Conservation (phyloP, 768 basidiomycete species). For the Nidularia pulvinata region DNA sequence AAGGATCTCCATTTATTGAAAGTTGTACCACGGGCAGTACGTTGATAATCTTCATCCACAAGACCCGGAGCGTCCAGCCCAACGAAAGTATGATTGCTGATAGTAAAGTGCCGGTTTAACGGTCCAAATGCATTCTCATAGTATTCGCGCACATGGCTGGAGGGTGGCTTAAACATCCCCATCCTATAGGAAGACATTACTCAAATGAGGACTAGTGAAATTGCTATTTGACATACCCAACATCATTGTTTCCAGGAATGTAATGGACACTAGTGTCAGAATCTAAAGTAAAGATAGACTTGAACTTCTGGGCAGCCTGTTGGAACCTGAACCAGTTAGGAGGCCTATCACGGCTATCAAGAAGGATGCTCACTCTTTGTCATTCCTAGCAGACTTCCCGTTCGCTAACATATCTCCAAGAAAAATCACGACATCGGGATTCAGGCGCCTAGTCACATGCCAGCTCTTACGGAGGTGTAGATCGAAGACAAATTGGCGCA, state of each 20-base stretch:
- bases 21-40: slow-evolving; percentile 42
- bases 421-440: slow-evolving; percentile 69
- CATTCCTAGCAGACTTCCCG: slow-evolving; percentile 51
- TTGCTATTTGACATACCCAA: slow-evolving; percentile 44
- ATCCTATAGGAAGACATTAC: slow-evolving; percentile 33
- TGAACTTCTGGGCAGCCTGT: slow-evolving; percentile 58
- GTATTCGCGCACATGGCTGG: slow-evolving; percentile 52
- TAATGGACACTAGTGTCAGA: slow-evolving; percentile 44
- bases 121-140: slow-evolving; percentile 69
- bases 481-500: slow-evolving; percentile 48
- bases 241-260: slow-evolving; percentile 83
- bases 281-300: slow-evolving; percentile 52
- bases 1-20: slow-evolving; percentile 60
- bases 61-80: slow-evolving; percentile 77
- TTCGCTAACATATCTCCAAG: slow-evolving; percentile 77
- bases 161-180: slow-evolving; percentile 49
- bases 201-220: neutral
- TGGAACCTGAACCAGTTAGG: slow-evolving; percentile 47
- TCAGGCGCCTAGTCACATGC: slow-evolving; percentile 56
- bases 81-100: slow-evolving; percentile 75
- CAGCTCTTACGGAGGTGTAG: slow-evolving; percentile 70
- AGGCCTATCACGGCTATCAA: too few relatives aligned
- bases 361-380: slow-evolving; percentile 30
- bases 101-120: slow-evolving; percentile 56
- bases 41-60: slow-evolving; percentile 80